Conservation (phyloP, 129 eudicot species). For the Smallanthus sonchifolius region DNA sequence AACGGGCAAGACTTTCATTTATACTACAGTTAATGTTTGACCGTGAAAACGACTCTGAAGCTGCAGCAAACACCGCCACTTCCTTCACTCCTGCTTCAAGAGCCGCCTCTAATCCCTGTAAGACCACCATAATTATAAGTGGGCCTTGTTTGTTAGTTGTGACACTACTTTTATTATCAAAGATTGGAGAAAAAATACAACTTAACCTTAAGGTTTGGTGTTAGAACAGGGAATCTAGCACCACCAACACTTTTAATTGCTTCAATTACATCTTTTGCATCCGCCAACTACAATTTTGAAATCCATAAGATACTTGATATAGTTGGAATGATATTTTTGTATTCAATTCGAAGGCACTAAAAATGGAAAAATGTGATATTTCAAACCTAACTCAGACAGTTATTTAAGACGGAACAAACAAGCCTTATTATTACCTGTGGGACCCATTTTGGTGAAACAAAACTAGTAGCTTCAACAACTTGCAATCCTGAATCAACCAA, state of each 20-base stretch:
- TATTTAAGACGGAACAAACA: background rate
- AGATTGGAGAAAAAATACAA: background rate
- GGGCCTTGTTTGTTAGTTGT: background rate
- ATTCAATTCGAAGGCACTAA: background rate
- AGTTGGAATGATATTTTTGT: background rate
- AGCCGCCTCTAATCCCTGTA: constrained; percentile 93
- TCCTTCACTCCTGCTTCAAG: constrained; percentile 89
- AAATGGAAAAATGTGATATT: background rate
- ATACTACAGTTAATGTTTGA: constrained; percentile 87
- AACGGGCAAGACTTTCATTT: constrained; percentile 79
- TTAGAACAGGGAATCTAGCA: constrained; percentile 70
- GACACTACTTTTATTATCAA: background rate
- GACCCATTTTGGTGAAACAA: constrained; percentile 97
- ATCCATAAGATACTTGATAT: background rate
- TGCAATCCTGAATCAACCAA: constrained; percentile 74
- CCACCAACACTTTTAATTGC: constrained; percentile 50
- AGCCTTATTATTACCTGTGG: constrained; percentile 59
- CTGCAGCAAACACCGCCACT: constrained; percentile 94
- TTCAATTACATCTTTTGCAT: constrained; percentile 77
- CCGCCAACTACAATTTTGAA: constrained; percentile 60
- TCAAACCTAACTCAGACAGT: background rate
- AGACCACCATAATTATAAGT: background rate
- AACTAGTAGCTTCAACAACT: constrained; percentile 91
- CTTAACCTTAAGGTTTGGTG: constrained; percentile 85
- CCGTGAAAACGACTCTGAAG: constrained; percentile 86